phyloP scores from a whole-genome alignment of 768 basidiomycete species.

The Collybiopsis confluens region DNA sequence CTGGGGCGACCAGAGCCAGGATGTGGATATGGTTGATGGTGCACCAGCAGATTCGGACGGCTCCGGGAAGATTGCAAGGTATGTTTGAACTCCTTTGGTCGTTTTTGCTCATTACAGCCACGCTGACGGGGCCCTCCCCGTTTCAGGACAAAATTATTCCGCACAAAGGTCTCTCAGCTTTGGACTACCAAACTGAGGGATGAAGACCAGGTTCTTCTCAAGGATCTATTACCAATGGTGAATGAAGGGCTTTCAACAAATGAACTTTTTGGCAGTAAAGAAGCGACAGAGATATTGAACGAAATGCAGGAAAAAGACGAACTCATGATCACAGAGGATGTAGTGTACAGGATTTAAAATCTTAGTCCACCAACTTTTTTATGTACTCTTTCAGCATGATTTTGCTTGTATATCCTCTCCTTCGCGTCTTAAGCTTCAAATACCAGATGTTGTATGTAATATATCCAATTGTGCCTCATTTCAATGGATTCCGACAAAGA shows the following conservation, averaged over 20 bases:
- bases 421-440: background rate
- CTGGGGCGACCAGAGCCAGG: slow-evolving; percentile 67
- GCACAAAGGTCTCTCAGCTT: slow-evolving; percentile 66
- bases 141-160: slow-evolving; percentile 74
- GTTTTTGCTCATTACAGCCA: too few species aligned
- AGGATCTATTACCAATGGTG: slow-evolving; percentile 63
- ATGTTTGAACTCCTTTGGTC: slow-evolving; percentile 4
- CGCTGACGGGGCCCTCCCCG: too few species aligned
- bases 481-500: too few species aligned
- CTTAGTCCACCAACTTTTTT: background rate
- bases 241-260: slow-evolving; percentile 72
- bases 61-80: slow-evolving; percentile 1
- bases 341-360: slow-evolving; percentile 76
- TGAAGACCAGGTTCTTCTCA: slow-evolving; percentile 71
- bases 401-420: background rate
- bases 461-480: too few species aligned
- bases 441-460: too few species aligned
- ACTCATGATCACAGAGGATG: slow-evolving; percentile 84
- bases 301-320: slow-evolving; percentile 78
- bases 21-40: slow-evolving; percentile 56
- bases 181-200: slow-evolving; percentile 68
- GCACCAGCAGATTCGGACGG: slow-evolving; percentile 19
- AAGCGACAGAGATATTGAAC: slow-evolving; percentile 70
- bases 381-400: background rate
- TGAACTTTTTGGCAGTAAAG: slow-evolving; percentile 73